phyloP scores from a whole-genome alignment of 78 protist species.

The Dictyostelium citrinum region DNA sequence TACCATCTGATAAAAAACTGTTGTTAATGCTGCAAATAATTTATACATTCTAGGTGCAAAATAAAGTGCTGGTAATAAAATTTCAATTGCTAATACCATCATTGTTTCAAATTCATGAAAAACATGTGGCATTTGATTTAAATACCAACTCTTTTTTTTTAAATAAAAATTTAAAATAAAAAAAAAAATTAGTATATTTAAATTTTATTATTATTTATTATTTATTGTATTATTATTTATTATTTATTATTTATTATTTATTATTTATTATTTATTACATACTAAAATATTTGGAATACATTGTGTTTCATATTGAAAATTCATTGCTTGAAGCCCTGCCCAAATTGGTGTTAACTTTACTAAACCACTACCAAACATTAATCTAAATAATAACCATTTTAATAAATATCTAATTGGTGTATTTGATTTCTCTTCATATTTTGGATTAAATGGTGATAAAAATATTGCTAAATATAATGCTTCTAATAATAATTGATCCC shows the following conservation, averaged over 20 bases:
- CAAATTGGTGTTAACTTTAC: conserved; percentile 81
- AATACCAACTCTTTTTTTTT: conserved; percentile 28
- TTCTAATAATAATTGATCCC: conserved; percentile 69
- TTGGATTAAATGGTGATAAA: conserved; percentile 44
- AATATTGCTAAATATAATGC: conserved; percentile 48
- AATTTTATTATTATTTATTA: not conserved
- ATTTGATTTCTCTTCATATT: conserved; percentile 55
- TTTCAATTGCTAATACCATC: conserved; percentile 48
- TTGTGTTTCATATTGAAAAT: conserved; percentile 82
- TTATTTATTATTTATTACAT: not conserved
- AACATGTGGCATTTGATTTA: conserved; percentile 54
- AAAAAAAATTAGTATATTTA: no score
- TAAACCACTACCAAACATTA: conserved; percentile 78
- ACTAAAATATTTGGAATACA: conserved; percentile 83
- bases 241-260: not conserved
- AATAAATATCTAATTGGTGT: conserved; percentile 64
- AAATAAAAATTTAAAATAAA: not conserved
- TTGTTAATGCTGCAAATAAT: conserved; percentile 14
- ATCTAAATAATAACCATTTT: conserved; percentile 58
- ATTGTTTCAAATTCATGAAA: conserved; percentile 55
- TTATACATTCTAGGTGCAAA: conserved; percentile 44
- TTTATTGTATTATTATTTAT: not conserved
- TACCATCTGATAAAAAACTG: conserved; percentile 1
- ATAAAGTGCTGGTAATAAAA: conserved; percentile 47
- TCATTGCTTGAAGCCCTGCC: conserved; percentile 79